Conservation (phyloP, 352 stramenopile genomes). For the Stephanocyclus meneghinianus region DNA sequence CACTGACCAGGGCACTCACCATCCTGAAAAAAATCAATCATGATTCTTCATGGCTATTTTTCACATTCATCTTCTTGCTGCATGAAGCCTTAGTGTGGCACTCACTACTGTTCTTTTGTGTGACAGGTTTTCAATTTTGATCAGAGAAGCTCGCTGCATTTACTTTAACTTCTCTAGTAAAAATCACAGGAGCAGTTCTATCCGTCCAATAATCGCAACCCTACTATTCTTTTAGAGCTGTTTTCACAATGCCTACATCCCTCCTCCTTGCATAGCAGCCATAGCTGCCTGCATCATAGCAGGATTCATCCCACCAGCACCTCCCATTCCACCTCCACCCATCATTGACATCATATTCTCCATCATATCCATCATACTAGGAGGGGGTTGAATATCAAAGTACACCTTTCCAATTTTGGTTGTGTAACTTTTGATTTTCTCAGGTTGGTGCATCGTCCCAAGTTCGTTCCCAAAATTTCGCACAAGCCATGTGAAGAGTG, state of each 20-base stretch:
- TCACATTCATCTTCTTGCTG: too few species aligned
- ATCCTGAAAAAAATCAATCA: too few species aligned
- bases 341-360: conserved; percentile 84
- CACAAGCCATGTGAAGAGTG: conserved; percentile 77
- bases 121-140: neutral
- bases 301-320: conserved; percentile 70
- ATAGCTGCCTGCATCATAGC: conserved; percentile 71
- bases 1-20: too few species aligned
- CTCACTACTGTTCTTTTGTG: too few species aligned
- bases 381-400: conserved; percentile 82
- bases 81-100: too few species aligned
- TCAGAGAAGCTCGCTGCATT: neutral
- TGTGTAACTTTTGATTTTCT: conserved; percentile 68
- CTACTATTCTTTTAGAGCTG: neutral
- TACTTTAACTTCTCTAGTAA: too few species aligned
- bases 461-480: conserved; percentile 74
- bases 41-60: too few species aligned
- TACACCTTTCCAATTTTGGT: conserved; percentile 82
- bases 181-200: too few species aligned
- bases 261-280: conserved; percentile 46
- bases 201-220: neutral
- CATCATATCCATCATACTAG: conserved; percentile 81
- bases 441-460: conserved; percentile 66
- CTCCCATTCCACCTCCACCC: conserved; percentile 52
- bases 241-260: conserved; percentile 17